Conservation (phyloP, 2,329 filamentous ascomycete species). For the Huntiella savannae region DNA sequence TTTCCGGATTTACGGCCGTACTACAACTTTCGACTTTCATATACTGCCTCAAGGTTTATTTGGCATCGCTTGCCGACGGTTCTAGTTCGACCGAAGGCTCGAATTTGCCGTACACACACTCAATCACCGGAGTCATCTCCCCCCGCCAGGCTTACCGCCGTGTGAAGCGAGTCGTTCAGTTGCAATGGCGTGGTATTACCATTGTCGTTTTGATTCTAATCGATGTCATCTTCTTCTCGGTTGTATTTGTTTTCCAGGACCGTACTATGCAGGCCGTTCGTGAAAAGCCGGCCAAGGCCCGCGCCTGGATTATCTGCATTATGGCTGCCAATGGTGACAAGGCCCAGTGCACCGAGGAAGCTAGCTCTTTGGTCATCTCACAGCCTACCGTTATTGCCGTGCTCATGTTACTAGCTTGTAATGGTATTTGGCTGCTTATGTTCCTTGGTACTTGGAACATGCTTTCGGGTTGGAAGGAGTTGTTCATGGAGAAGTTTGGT, state of each 20-base stretch:
- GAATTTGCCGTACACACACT: slow-evolving; percentile 40
- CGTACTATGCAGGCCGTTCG: slow-evolving; percentile 43
- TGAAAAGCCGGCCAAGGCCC: slow-evolving; percentile 32
- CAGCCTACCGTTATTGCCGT: slow-evolving; percentile 65
- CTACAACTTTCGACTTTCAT: slow-evolving; percentile 70
- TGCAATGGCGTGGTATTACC: slow-evolving; percentile 86
- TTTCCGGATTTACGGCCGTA: slow-evolving; percentile 57
- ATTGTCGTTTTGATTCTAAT: slow-evolving; percentile 78
- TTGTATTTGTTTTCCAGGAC: slow-evolving; percentile 79
- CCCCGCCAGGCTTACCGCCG: slow-evolving; percentile 77
- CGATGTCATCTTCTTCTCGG: slow-evolving; percentile 84
- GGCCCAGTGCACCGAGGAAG: slow-evolving; percentile 42
- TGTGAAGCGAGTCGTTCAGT: slow-evolving; percentile 64
- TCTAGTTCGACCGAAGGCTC: slow-evolving; percentile 52
- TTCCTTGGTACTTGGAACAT: slow-evolving; percentile 73
- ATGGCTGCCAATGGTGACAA: slow-evolving; percentile 37
- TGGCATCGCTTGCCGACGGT: slow-evolving; percentile 62
- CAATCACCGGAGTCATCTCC: slow-evolving; percentile 57
- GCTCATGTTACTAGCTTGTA: slow-evolving; percentile 64
- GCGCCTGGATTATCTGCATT: slow-evolving; percentile 59
- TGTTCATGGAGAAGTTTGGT: slow-evolving; percentile 31
- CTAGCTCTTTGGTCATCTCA: slow-evolving; percentile 45
- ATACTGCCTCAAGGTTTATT: slow-evolving; percentile 90
- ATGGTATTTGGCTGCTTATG: slow-evolving; percentile 68
- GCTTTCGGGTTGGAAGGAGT: slow-evolving; percentile 62